Base-by-base conservation (phyloP, 495 filamentous ascomycete genomes). In the Extremus antarcticus region DNA sequence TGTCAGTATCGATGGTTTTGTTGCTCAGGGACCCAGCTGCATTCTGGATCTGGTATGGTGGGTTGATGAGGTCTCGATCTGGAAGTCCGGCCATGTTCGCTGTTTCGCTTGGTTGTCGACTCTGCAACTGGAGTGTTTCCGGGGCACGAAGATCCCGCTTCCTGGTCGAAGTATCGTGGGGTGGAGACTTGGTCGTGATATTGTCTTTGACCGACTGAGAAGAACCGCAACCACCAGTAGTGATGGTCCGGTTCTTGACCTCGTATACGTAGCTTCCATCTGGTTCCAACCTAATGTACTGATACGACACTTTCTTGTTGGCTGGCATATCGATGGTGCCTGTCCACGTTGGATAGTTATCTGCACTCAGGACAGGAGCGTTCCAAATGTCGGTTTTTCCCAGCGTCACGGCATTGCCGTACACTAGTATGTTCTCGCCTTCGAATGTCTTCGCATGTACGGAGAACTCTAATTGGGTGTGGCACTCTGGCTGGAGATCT, bases 31-130 rank as follows among this genome's bases (percentile, higher is more conserved):
- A 76, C 17, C 83, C 84, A 1, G 78, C 82, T 43, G 76, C 80
- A 67, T 92, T 89, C 57, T 82, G 73, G 66, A 94, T 91, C 35
- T 73, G 67, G 67, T 94, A 94, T 24, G 79, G 78, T 3, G 89
- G 88, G 55, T 75, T 75, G 15, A 90, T 73, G 0, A 92, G 71
- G 52, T 94, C 72, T 3, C 85, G 74, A 35, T 71, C 76, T 2
- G 82, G 76, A 13, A 86, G 71, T 13, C 84, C 85, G 19, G 72
- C 60, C 64, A 69, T 74, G 40, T 54, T 48, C 4, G 7, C 29
- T 35, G 29, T 7, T 4, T 13, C 13, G 29, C 51, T 57, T n/a
- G 56, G 16, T 50, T 58, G 59, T 20, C 51, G 51, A 47, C 49
- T 56, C 22, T 53, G 20, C 9, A 60, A 16, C 24, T 1, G 35